Percentiles rank a stretch among this genome's conserved stretches.
Evolutionary conservation across 805 yeast species (phyloP).

Genomic region (Candida piceae): DNA sequence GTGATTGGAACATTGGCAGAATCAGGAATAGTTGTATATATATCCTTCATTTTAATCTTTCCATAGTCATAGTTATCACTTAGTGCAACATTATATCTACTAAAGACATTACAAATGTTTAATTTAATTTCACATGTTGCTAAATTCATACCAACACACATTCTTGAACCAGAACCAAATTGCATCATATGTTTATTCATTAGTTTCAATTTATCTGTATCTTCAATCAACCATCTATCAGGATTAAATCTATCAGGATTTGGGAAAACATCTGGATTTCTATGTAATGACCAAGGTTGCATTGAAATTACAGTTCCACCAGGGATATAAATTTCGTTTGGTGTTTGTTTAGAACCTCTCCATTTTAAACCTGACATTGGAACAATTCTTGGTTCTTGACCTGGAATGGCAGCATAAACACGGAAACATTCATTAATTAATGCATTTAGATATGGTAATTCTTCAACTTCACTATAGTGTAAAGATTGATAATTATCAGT

Average conservation of each 20-base stretch:
- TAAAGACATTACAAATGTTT: constrained; percentile 47
- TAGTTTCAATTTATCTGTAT: constrained; percentile 31
- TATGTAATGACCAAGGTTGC: constrained; percentile 64
- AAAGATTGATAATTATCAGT: constrained; percentile 20
- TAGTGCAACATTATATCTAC: constrained; percentile 34
- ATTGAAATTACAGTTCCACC: constrained; percentile 51
- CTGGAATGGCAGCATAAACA: constrained; percentile 68
- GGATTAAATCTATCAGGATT: constrained; percentile 43
- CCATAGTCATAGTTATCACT: constrained; percentile 23
- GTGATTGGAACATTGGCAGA: constrained; percentile 20
- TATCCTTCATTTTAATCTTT: constrained; percentile 24
- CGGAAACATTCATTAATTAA: constrained; percentile 57
- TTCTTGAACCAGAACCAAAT: constrained; percentile 67
- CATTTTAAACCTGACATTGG: constrained; percentile 28
- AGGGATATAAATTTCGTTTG: constrained; percentile 38
- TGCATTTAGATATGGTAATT: constrained; percentile 54
- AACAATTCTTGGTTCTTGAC: constrained; percentile 60
- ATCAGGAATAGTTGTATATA: constrained; percentile 28
- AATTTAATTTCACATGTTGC: constrained; percentile 64
- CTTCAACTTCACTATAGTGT: constrained; percentile 40
- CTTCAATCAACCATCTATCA: constrained; percentile 54
- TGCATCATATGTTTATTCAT: constrained; percentile 58
- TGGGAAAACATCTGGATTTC: constrained; percentile 45
- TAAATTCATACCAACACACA: constrained; percentile 70
- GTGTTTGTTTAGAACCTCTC: constrained; percentile 23